Percentiles rank a stretch among this genome's conserved stretches.
phyloP scores from a whole-genome alignment of 1,139 yeast species.

The Yamadazyma siamensis region DNA sequence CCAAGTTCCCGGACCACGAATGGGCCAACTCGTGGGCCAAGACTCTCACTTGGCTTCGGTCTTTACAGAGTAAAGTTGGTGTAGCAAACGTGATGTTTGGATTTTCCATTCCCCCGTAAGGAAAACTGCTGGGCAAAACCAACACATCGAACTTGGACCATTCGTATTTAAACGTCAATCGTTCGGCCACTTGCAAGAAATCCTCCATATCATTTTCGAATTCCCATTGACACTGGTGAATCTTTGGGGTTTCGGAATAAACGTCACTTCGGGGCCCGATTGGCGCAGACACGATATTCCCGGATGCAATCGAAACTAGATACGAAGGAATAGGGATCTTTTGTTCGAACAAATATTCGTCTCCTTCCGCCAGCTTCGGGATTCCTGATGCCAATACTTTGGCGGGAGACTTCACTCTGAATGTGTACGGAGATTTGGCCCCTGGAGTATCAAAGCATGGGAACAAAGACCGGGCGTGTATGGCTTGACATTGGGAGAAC shows the following conservation, averaged over 20 bases:
- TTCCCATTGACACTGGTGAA: constrained; percentile 32
- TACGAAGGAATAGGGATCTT: constrained; percentile 38
- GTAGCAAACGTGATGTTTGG: constrained; percentile 38
- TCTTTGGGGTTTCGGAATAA: constrained; percentile 25
- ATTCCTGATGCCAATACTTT: constrained; percentile 38
- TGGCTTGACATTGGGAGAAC: constrained; percentile 43
- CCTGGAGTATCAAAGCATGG: constrained; percentile 46
- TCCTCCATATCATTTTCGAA: constrained; percentile 36
- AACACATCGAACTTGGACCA: constrained; percentile 33
- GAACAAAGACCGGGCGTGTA: constrained; percentile 40
- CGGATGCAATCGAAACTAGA: constrained; percentile 34
- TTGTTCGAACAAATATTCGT: constrained; percentile 23
- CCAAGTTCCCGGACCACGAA: constrained; percentile 38
- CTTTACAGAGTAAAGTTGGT: constrained; percentile 33
- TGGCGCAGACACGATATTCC: constrained; percentile 25
- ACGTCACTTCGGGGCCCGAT: constrained; percentile 36
- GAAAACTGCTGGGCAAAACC: constrained; percentile 33
- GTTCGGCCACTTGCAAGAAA: constrained; percentile 32
- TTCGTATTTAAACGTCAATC: constrained; percentile 30
- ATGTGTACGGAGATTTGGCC: constrained; percentile 30
- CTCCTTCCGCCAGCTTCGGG: constrained; percentile 14
- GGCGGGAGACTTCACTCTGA: constrained; percentile 29
- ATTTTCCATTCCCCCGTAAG: constrained; percentile 41
- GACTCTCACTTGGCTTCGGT: constrained; percentile 33
- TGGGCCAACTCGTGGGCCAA: constrained; percentile 41